Conservation (phyloP, 768 basidiomycete genomes). For the Xerocomellus amylosporus region DNA sequence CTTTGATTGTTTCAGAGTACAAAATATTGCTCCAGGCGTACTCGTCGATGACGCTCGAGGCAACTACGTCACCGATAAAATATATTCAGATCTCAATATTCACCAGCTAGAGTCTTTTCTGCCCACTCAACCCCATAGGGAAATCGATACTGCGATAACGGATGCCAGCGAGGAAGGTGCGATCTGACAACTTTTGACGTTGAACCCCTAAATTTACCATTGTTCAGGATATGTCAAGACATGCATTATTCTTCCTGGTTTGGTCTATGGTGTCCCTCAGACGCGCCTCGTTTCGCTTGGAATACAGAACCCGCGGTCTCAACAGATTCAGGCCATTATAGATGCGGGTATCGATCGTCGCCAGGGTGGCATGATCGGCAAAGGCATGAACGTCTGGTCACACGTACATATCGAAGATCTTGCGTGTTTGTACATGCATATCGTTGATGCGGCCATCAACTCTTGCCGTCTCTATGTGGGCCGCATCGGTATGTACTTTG, state of each 20-base stretch:
- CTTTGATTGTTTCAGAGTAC: neutral
- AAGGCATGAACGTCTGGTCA: conserved; percentile 59
- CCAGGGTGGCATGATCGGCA: conserved; percentile 53
- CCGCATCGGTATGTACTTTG: conserved; percentile 53
- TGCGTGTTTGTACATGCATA: conserved; percentile 41
- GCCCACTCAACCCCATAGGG: conserved; percentile 44
- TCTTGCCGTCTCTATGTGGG: conserved; percentile 14
- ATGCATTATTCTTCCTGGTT: conserved; percentile 51
- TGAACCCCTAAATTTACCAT: neutral
- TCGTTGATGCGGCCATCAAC: conserved; percentile 39
- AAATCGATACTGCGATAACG: conserved; percentile 47
- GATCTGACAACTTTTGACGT: neutral
- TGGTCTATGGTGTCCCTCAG: conserved; percentile 57
- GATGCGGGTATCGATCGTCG: conserved; percentile 44
- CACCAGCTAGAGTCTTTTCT: conserved; percentile 45
- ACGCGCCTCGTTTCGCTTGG: conserved; percentile 48
- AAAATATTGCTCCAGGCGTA: conserved; percentile 4
- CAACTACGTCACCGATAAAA: conserved; percentile 32
- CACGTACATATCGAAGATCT: conserved; percentile 55
- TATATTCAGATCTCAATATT: conserved; percentile 51
- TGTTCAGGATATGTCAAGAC: conserved; percentile 48
- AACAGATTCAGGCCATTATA: conserved; percentile 51
- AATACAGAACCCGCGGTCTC: conserved; percentile 51
- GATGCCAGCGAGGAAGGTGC: conserved; percentile 48
- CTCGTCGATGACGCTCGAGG: conserved; percentile 38